Percentiles rank a stretch among this genome's conserved stretches.
These are phyloP conservation scores for Eucalyptus paniculata DNA, from an alignment of 345 rosid species.

Conservation along the genomic window DNA sequence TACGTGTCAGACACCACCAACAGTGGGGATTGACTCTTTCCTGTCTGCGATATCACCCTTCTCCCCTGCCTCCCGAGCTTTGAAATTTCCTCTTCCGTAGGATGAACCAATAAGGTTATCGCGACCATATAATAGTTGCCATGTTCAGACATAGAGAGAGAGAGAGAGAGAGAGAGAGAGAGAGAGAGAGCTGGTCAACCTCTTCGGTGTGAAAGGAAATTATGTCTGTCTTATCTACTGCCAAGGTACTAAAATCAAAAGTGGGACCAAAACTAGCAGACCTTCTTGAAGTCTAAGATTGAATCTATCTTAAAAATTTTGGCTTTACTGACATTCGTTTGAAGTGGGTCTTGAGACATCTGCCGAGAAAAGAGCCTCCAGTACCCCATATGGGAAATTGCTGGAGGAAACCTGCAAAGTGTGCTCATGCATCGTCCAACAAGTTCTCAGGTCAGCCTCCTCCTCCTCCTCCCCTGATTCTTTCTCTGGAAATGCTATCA, in stretches of 20 bases:
- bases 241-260: background rate
- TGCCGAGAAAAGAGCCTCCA: background rate
- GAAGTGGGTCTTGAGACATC: background rate
- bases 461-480: too few species aligned
- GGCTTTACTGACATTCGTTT: background rate
- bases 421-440: background rate
- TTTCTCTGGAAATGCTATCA: background rate
- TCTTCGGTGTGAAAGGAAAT: background rate
- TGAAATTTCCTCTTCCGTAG: background rate
- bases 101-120: background rate
- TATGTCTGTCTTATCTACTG: background rate
- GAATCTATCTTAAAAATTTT: background rate
- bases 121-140: background rate
- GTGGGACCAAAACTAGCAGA: background rate
- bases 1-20: background rate
- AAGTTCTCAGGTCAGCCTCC: background rate
- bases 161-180: background rate
- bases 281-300: background rate
- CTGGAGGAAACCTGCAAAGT: background rate
- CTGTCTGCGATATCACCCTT: background rate
- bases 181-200: background rate
- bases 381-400: background rate
- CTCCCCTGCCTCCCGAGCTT: background rate
- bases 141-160: background rate
- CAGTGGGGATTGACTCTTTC: background rate